Conservation (phyloP, 371 early-diverging fungal species). For the Parasitella parasitica region DNA sequence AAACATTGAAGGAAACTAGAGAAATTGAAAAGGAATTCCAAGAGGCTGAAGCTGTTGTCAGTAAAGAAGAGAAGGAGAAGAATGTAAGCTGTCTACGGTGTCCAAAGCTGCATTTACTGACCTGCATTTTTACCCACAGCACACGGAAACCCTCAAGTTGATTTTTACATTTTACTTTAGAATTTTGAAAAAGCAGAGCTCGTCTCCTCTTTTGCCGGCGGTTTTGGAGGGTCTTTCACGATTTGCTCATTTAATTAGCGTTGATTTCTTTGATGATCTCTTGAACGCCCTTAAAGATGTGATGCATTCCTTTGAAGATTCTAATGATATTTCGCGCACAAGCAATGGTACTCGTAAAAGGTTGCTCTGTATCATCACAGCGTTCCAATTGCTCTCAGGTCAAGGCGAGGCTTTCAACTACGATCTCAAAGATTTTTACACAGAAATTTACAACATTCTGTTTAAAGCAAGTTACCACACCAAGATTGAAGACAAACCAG, state of each 20-base stretch:
- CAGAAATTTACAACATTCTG: slow-evolving; percentile 74
- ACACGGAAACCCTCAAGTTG: slow-evolving; percentile 88
- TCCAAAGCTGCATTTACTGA: neutral
- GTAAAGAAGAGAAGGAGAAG: slow-evolving; percentile 72
- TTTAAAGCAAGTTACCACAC: slow-evolving; percentile 69
- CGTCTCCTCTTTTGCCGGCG: slow-evolving; percentile 76
- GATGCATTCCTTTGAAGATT: slow-evolving; percentile 49
- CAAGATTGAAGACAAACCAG: slow-evolving; percentile 56
- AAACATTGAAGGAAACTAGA: slow-evolving; percentile 70
- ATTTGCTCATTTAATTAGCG: slow-evolving; percentile 91
- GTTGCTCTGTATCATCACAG: slow-evolving; percentile 85
- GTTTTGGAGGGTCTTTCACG: slow-evolving; percentile 89
- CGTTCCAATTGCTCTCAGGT: slow-evolving; percentile 82
- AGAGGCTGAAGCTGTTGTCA: slow-evolving; percentile 81
- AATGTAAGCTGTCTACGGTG: slow-evolving; percentile 39
- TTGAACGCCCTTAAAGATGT: slow-evolving; percentile 80
- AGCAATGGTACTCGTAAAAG: slow-evolving; percentile 60
- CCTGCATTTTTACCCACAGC: slow-evolving; percentile 40
- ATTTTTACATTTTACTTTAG: slow-evolving; percentile 93
- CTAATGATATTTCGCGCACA: slow-evolving; percentile 34
- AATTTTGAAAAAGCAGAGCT: slow-evolving; percentile 82
- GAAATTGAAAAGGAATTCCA: slow-evolving; percentile 78
- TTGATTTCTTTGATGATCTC: slow-evolving; percentile 93
- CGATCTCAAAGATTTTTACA: slow-evolving; percentile 86
- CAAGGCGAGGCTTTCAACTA: slow-evolving; percentile 88